Conservation (phyloP, 768 basidiomycete genomes). For the Macrolepiota dolichaula region DNA sequence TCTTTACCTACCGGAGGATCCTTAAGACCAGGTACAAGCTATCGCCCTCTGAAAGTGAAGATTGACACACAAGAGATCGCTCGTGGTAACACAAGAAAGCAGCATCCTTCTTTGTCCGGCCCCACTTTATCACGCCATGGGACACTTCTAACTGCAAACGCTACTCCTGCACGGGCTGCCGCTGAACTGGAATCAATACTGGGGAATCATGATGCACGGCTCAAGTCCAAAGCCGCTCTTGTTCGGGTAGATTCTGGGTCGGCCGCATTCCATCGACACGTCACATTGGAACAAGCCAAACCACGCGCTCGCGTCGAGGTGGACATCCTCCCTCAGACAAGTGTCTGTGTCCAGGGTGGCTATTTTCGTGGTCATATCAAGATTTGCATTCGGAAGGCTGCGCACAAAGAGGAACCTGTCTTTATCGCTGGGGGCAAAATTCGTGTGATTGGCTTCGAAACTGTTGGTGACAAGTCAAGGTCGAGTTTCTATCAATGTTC, state of each 20-base stretch:
- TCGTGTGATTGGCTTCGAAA: constrained; percentile 69
- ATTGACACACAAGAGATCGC: neutral
- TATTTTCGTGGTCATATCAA: no score
- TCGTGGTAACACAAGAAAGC: no score
- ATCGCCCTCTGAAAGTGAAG: neutral
- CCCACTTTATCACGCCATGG: neutral
- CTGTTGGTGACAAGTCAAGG: no score
- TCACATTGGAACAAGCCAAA: constrained; percentile 69
- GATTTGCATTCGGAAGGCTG: no score
- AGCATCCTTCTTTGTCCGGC: neutral
- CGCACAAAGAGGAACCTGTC: constrained; percentile 39
- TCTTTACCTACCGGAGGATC: neutral
- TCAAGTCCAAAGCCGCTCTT: constrained; percentile 52
- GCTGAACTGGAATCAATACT: constrained; percentile 61
- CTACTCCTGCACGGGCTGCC: constrained; percentile 44
- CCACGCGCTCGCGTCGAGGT: constrained; percentile 74
- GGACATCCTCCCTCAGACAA: constrained; percentile 74
- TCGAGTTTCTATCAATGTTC: no score
- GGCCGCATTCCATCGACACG: constrained; percentile 21
- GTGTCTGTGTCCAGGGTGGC: constrained; percentile 49
- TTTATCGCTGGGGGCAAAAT: constrained; percentile 74
- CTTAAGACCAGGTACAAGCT: neutral
- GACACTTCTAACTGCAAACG: constrained; percentile 53
- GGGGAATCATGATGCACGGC: constrained; percentile 54
- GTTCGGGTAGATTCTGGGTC: constrained; percentile 26